A percentile compares a stretch with the other conserved stretches of the same genome.
Conservation (phyloP, 2,329 filamentous ascomycete species). For the Neofusicoccum sp. region DNA sequence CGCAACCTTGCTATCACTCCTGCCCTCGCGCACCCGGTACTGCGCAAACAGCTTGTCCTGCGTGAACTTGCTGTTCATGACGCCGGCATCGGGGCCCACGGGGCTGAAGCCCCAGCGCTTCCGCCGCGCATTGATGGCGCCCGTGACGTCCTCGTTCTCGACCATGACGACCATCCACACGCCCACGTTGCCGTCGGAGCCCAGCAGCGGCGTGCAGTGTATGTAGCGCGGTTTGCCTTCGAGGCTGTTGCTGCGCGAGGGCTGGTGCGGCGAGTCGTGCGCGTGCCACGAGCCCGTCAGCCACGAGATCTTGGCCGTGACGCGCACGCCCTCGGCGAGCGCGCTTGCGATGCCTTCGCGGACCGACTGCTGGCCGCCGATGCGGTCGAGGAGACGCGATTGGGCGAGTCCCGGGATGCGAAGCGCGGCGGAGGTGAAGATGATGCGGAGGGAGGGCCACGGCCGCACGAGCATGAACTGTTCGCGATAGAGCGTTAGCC, state of each 20-base stretch:
- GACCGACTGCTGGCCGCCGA: conserved; percentile 49
- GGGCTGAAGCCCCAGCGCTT: not conserved
- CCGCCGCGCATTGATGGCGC: not conserved
- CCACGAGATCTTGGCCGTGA: conserved; percentile 75
- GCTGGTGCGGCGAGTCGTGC: not conserved
- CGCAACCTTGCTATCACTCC: not conserved
- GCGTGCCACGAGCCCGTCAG: conserved; percentile 21
- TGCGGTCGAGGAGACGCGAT: conserved; percentile 44
- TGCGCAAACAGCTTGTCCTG: conserved; percentile 25
- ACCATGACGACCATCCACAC: conserved; percentile 76
- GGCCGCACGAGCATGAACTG: conserved; percentile 49
- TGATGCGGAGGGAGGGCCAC: conserved; percentile 45
- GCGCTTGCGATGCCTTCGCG: conserved; percentile 55
- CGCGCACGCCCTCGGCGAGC: conserved; percentile 63
- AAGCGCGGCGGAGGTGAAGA: conserved; percentile 47
- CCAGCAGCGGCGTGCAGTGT: conserved; percentile 69
- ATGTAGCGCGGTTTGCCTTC: conserved; percentile 66
- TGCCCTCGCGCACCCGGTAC: conserved; percentile 23
- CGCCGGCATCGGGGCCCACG: not conserved
- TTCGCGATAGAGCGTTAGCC: not conserved
- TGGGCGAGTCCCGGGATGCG: conserved; percentile 47
- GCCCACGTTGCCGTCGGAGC: conserved; percentile 63
- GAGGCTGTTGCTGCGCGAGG: conserved; percentile 3
- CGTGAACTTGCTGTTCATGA: conserved; percentile 15
- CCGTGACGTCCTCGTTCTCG: conserved; percentile 54